phyloP scores from a whole-genome alignment of 768 basidiomycete species.

The Phaffia australis region DNA sequence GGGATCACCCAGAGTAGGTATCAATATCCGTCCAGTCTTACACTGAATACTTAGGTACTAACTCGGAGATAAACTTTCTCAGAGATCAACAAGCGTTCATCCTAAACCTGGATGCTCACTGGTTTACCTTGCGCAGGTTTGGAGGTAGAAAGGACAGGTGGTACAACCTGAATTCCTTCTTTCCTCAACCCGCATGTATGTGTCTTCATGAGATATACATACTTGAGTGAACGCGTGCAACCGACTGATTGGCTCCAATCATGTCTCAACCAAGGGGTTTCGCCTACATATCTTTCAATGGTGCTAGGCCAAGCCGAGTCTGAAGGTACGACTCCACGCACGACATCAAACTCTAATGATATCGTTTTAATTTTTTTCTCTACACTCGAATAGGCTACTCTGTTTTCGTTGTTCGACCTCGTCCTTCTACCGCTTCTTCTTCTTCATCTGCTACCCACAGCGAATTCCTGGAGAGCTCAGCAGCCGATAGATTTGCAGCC shows the following conservation, averaged over 20 bases:
- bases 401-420: slow-evolving; percentile 23
- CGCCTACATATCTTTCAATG: slow-evolving; percentile 20
- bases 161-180: slow-evolving; percentile 26
- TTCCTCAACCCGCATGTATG: slow-evolving; percentile 3
- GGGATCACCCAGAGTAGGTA: slow-evolving; percentile 23
- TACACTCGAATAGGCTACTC: slow-evolving; percentile 14
- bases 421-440: background rate
- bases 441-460: background rate
- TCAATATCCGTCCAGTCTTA: background rate
- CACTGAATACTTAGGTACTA: background rate
- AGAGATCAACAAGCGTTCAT: slow-evolving; percentile 23
- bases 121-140: slow-evolving; percentile 23
- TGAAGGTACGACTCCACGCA: background rate
- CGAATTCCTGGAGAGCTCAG: slow-evolving; percentile 15
- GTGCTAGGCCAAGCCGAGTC: slow-evolving; percentile 16
- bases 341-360: background rate
- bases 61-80: background rate
- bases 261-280: background rate
- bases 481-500: slow-evolving; percentile 17
- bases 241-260: background rate
- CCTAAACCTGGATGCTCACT: slow-evolving; percentile 20
- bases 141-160: slow-evolving; percentile 1
- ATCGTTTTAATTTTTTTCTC: background rate
- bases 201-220: background rate
- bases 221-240: background rate